phyloP scores from a whole-genome alignment of 371 early-diverging fungal species.

The Mortierella sp. region DNA sequence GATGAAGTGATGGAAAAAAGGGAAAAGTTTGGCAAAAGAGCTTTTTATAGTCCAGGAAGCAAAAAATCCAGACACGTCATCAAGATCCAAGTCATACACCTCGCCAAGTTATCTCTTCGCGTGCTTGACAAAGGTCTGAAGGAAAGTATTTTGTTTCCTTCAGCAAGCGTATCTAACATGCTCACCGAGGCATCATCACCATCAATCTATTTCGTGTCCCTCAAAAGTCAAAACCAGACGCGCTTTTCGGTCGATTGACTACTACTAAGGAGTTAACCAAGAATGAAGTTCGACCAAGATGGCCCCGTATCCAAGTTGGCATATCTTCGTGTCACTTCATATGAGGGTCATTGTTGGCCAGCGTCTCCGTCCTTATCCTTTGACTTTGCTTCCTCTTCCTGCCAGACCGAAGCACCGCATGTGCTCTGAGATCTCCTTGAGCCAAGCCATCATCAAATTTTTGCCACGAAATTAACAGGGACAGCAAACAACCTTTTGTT shows the following conservation, averaged over 20 bases:
- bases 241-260: not conserved
- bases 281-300: too few species aligned
- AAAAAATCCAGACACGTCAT: conserved; percentile 23
- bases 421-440: not conserved
- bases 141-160: too few species aligned
- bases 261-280: too few species aligned
- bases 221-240: not conserved
- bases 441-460: conserved; percentile 16
- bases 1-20: conserved; percentile 18
- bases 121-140: not conserved
- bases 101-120: not conserved
- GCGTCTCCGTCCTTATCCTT: too few species aligned
- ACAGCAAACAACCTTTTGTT: not conserved
- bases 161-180: too few species aligned
- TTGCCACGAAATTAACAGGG: not conserved
- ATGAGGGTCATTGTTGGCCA: too few species aligned
- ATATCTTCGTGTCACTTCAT: too few species aligned
- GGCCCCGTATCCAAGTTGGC: too few species aligned
- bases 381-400: too few species aligned
- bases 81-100: too few species aligned
- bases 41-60: not conserved
- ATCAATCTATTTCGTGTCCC: not conserved
- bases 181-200: not conserved
- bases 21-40: not conserved
- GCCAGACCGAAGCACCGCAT: too few species aligned